Evolutionary conservation across 371 early-diverging fungal species (phyloP), one percentile per base, ranked within the genome.

Genomic region (Nematocida ironsii): DNA sequence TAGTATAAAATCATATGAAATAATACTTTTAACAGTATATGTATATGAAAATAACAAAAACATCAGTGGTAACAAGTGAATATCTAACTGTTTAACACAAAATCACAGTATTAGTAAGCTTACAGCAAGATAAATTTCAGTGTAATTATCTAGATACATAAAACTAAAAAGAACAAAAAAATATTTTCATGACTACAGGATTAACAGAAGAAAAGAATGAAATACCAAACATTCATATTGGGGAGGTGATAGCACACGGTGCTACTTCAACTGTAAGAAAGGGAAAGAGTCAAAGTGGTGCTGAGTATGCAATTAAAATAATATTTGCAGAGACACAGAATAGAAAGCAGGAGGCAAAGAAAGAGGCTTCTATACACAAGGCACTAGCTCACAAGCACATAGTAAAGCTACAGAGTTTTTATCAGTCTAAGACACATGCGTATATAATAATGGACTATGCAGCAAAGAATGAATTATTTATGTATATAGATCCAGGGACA

Each of bases 321-420:
- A 76, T 87, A 25, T 50, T 20, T 20, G 62, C 62, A n/a, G 71
- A 75, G 23, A n/a, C 23, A 47, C 16, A 20, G 3, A 73, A 62
- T n/a, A 16, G 55, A 33, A 18, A 44, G 25, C 47, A 72, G 48
- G 55, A 52, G 5, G 67, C 74, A 76, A 68, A 75, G 71, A 92
- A 93, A 85, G 95, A 95, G 83, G 90, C 91, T 0, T 88, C 90
- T 61, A 92, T 94, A 76, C 92, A 94, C 89, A 89, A 91, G n/a
- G 90, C 90, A 68, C 83, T 94, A 39, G 89, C 88, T 42, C 93
- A 94, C 83, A 88, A 89, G 33, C 91, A 92, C 54, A 91, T 95
- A 56, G 89, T 93, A 40, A 88, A 88, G 76, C 87, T 94, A 52
- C 42, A 66, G 47, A 90, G 89, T 11, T 90, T 90, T 73, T 85